Conservation (phyloP, 495 filamentous ascomycete genomes). For the Neurospora sp. region DNA sequence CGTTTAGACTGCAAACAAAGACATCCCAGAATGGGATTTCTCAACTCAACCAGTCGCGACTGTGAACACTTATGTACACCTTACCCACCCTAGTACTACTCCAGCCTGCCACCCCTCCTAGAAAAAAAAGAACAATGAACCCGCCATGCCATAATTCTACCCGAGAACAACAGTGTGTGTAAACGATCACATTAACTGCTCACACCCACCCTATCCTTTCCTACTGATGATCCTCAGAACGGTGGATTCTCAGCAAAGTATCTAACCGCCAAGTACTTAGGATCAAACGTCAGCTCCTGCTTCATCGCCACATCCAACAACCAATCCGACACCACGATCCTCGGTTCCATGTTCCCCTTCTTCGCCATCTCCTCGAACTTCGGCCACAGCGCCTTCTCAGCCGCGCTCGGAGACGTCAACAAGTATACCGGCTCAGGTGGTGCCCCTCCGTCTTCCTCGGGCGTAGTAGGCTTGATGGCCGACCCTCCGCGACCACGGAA, state of each 20-base stretch:
- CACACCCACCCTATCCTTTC: neutral
- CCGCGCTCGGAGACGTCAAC: conserved; percentile 50
- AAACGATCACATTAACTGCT: neutral
- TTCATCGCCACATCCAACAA: conserved; percentile 79
- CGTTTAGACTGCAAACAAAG: neutral
- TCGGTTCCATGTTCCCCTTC: conserved; percentile 58
- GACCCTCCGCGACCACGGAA: conserved; percentile 63
- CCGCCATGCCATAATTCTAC: neutral
- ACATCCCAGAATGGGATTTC: neutral
- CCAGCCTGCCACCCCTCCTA: neutral
- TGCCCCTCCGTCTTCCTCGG: conserved; percentile 47
- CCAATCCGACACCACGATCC: conserved; percentile 81
- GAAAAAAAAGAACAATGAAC: neutral
- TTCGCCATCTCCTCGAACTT: conserved; percentile 68
- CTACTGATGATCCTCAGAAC: neutral
- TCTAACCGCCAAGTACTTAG: conserved; percentile 44
- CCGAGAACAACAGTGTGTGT: neutral
- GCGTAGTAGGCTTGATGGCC: conserved; percentile 44
- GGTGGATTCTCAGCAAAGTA: conserved; percentile 3
- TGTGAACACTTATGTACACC: neutral
- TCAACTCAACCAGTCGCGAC: neutral
- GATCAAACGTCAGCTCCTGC: conserved; percentile 58
- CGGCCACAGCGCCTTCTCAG: conserved; percentile 68
- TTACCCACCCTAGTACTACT: neutral
- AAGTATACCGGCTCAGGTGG: conserved; percentile 64